phyloP scores from a whole-genome alignment of 1,284 basidiomycete genomes.

The Fomitopsis pinicola region DNA sequence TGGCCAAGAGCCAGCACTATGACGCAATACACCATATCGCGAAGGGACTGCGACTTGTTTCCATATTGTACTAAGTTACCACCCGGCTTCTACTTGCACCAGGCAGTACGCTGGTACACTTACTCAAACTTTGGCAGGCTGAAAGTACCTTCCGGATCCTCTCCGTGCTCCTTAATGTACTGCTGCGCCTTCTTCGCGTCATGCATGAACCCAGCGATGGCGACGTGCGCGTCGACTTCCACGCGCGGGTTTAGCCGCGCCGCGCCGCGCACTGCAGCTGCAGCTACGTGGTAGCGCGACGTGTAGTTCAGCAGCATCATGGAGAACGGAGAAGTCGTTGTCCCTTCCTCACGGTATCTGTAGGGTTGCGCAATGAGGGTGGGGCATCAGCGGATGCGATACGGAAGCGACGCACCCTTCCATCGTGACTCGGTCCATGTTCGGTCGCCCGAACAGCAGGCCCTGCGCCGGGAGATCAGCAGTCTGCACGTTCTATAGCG shows the following conservation, averaged over 20 bases:
- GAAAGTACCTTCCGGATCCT: slow-evolving; percentile 47
- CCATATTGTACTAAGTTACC: background rate
- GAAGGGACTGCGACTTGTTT: no score
- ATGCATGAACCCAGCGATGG: slow-evolving; percentile 50
- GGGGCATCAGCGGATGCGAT: background rate
- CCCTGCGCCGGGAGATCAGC: slow-evolving; percentile 31
- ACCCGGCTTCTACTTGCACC: background rate
- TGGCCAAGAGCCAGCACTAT: no score
- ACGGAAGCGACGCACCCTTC: slow-evolving; percentile 34
- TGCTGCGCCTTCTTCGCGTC: slow-evolving; percentile 49
- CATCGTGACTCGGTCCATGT: slow-evolving; percentile 46
- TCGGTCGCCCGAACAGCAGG: slow-evolving; percentile 54
- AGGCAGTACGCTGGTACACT: background rate
- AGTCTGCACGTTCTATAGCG: background rate
- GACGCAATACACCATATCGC: no score
- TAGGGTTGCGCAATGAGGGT: slow-evolving; percentile 10
- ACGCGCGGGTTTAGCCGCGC: slow-evolving; percentile 48
- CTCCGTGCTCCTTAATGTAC: slow-evolving; percentile 52
- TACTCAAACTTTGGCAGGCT: slow-evolving; percentile 38
- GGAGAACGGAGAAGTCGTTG: slow-evolving; percentile 68
- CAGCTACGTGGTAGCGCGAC: slow-evolving; percentile 61
- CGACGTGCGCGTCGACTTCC: slow-evolving; percentile 48
- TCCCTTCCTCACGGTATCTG: slow-evolving; percentile 61
- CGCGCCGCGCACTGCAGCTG: slow-evolving; percentile 51
- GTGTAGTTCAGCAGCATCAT: slow-evolving; percentile 70